Evolutionary conservation across 2,329 filamentous ascomycete species (phyloP).

Genomic region (Calonectria pseudoreteaudii): DNA sequence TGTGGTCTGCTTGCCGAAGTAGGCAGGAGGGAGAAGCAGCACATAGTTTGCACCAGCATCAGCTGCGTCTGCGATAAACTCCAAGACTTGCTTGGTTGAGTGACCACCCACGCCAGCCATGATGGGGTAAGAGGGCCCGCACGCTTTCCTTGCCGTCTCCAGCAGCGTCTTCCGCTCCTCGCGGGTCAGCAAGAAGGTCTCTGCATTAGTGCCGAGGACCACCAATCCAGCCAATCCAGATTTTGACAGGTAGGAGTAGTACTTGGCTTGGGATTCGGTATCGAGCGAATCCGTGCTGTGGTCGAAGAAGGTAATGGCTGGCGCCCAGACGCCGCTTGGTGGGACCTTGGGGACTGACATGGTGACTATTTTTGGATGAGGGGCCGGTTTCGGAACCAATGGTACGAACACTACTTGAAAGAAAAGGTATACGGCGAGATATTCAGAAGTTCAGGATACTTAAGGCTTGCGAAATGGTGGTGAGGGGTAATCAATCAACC

Average conservation of each 20-base stretch:
- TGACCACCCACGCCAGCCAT: conserved; percentile 78
- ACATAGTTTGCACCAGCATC: conserved; percentile 71
- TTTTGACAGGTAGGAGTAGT: conserved; percentile 63
- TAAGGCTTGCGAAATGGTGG: conserved; percentile 20
- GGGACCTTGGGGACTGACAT: conserved; percentile 36
- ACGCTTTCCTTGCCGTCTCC: conserved; percentile 74
- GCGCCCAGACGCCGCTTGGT: conserved; percentile 61
- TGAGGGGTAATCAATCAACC: background rate
- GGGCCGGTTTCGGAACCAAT: background rate
- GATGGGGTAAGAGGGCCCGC: conserved; percentile 88
- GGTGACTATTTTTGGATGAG: background rate
- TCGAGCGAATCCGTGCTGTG: conserved; percentile 61
- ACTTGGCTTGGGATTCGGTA: conserved; percentile 59
- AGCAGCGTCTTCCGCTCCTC: conserved; percentile 69
- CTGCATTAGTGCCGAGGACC: conserved; percentile 67
- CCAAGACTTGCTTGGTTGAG: conserved; percentile 72
- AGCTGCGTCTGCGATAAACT: conserved; percentile 70
- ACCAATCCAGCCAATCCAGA: conserved; percentile 64
- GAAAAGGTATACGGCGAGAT: background rate
- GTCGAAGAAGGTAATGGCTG: conserved; percentile 67
- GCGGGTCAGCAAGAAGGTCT: conserved; percentile 67
- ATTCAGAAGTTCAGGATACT: conserved; percentile 28
- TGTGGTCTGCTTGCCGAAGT: conserved; percentile 73
- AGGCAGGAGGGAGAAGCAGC: conserved; percentile 71
- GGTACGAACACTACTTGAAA: background rate